Base-by-base conservation (phyloP, 768 basidiomycete genomes). In the Hypsizygus marmoreus region DNA sequence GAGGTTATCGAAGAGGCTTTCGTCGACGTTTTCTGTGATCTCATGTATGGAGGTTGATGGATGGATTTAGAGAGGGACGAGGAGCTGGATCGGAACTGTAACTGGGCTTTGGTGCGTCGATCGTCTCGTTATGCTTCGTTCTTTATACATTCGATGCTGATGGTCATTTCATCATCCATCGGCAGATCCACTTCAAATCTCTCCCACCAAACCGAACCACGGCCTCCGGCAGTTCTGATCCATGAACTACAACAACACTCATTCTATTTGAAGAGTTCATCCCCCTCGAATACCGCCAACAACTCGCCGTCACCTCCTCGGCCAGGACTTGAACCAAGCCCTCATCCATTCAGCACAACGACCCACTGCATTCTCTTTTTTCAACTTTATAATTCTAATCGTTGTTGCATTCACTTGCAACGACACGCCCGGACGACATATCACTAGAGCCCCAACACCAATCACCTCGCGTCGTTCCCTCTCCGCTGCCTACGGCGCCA, bases 261-360 rank as follows among this genome's bases (percentile, higher is more conserved):
- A 78, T 97, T 41, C 69, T 97, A 5, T 95, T 92, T 53, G 94
- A 99, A 66, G 97, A 98, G 65, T 89, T 91, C 44, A 92, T 99
- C 3, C 95, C 95, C 0, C 69, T 80, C 29, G 94, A 93, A 61
- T 93, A 92, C 57, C 75, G 89, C 4, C 82, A 88, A 34, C 84
- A 90, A 54, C 75, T 95, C 5, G 80, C 81, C 5, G 71, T 75
- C 12, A 73, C 78, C 3, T 69, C 75, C 0, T 71, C 70, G 6
- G 70, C 66, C 13, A 75, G 82, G n/a, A n/a, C n/a, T n/a, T n/a
- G n/a, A n/a, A n/a, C n/a, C n/a, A n/a, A n/a, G n/a, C n/a, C n/a
- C n/a, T n/a, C n/a, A n/a, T n/a, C n/a, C n/a, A n/a, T n/a, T n/a
- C n/a, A n/a, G n/a, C n/a, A 13, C 73, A 77, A n/a, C 81, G 83